Conservation (phyloP, 768 basidiomycete species). For the Strobilomyces dryophilus region DNA sequence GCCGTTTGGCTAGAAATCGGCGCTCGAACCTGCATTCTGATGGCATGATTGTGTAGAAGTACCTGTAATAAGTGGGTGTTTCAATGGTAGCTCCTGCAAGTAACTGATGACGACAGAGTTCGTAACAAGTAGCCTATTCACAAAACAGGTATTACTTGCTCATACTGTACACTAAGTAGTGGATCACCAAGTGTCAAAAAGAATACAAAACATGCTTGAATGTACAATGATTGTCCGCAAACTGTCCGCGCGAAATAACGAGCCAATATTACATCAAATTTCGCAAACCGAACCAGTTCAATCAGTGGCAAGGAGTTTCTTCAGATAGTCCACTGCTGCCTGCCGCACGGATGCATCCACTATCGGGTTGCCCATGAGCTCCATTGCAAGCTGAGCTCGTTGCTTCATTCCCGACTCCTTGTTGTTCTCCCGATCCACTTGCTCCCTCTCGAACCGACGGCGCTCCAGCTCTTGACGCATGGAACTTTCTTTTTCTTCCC, state of each 20-base stretch:
- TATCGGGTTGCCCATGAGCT: constrained; percentile 54
- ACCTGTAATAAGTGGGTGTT: too few relatives aligned
- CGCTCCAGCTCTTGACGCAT: constrained; percentile 51
- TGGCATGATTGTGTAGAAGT: constrained; percentile 22
- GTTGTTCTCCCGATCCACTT: constrained; percentile 50
- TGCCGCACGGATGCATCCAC: constrained; percentile 60
- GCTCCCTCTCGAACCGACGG: constrained; percentile 51
- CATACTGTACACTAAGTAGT: constrained; percentile 2
- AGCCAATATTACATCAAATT: background rate
- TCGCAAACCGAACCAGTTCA: constrained; percentile 22
- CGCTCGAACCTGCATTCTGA: constrained; percentile 9
- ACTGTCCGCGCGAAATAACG: constrained; percentile 1
- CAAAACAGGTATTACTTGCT: constrained; percentile 5
- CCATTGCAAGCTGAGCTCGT: constrained; percentile 63
- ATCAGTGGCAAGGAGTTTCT: constrained; percentile 50
- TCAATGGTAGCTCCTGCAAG: too few relatives aligned
- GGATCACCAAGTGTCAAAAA: background rate
- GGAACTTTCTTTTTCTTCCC: constrained; percentile 58
- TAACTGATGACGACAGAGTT: too few relatives aligned
- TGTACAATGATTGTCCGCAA: constrained; percentile 7
- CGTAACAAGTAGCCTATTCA: background rate
- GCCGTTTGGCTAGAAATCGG: constrained; percentile 14
- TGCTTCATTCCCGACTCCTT: constrained; percentile 55
- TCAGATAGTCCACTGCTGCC: constrained; percentile 68
- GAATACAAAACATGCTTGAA: constrained; percentile 7